phyloP scores from a whole-genome alignment of 2,329 filamentous ascomycete genomes.

The Colletotrichum limetticola region DNA sequence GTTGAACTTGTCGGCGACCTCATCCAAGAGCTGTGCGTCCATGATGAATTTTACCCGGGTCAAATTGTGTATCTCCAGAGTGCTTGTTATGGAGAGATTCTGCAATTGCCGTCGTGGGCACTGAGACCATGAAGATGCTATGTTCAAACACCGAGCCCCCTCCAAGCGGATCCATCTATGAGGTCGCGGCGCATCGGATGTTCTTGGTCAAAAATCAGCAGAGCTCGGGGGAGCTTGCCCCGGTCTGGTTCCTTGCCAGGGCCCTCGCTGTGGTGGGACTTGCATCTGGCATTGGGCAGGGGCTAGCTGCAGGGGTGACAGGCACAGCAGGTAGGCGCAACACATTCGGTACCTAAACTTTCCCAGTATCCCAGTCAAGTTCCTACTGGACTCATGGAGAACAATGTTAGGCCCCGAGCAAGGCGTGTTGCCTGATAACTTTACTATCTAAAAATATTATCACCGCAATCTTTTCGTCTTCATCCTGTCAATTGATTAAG shows the following conservation, averaged over 20 bases:
- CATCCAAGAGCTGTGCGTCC: constrained; percentile 23
- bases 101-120: background rate
- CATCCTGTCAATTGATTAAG: too few relatives aligned
- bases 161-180: background rate
- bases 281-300: background rate
- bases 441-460: background rate
- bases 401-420: background rate
- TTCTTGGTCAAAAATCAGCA: constrained; percentile 31
- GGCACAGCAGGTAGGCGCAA: background rate
- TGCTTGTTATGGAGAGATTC: background rate
- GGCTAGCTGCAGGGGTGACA: constrained; percentile 11
- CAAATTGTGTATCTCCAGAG: background rate
- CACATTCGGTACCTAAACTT: constrained; percentile 9
- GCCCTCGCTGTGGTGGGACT: background rate
- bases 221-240: constrained; percentile 30
- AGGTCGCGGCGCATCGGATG: constrained; percentile 15
- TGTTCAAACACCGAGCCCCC: background rate
- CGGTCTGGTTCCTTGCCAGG: constrained; percentile 6
- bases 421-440: background rate
- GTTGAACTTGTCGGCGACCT: constrained; percentile 17
- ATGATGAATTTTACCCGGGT: constrained; percentile 3
- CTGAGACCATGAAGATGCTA: background rate
- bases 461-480: too few relatives aligned
- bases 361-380: background rate
- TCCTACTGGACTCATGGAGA: background rate